Percentiles rank a stretch among this genome's conserved stretches.
Conservation (phyloP, 106 monocot genomes). For the Gastrodia elata region DNA sequence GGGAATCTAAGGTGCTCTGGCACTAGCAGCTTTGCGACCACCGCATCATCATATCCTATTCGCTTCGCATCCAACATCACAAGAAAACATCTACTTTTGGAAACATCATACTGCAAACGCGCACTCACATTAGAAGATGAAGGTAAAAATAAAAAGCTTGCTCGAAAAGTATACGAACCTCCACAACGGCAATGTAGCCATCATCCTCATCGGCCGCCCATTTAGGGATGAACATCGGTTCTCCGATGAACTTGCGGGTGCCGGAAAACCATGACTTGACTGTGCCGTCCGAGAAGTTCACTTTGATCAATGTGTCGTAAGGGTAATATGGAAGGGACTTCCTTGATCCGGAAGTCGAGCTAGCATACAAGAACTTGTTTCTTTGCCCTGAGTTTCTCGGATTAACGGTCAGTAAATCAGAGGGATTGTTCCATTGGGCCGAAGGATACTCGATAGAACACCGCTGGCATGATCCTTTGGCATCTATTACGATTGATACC, state of each 20-base stretch:
- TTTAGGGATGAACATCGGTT: slow-evolving; percentile 56
- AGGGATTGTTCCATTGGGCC: slow-evolving; percentile 26
- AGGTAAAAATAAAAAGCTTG: not conserved
- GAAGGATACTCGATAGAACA: slow-evolving; percentile 27
- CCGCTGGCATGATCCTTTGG: slow-evolving; percentile 8
- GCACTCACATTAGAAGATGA: slow-evolving; percentile 3
- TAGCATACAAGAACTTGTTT: slow-evolving; percentile 45
- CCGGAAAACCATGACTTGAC: slow-evolving; percentile 51
- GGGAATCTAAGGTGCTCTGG: slow-evolving; percentile 68
- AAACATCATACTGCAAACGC: slow-evolving; percentile 75
- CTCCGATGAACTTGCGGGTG: slow-evolving; percentile 56
- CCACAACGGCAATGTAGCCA: slow-evolving; percentile 65
- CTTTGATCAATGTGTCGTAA: slow-evolving; percentile 56
- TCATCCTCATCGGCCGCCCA: slow-evolving; percentile 42
- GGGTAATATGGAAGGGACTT: slow-evolving; percentile 63
- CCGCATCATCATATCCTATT: slow-evolving; percentile 40
- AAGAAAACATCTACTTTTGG: slow-evolving; percentile 52
- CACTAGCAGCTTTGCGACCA: slow-evolving; percentile 73
- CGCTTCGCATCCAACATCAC: slow-evolving; percentile 68
- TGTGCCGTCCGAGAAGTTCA: slow-evolving; percentile 23
- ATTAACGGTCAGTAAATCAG: slow-evolving; percentile 80
- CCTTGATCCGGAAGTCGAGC: slow-evolving; percentile 29
- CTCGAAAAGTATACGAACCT: slow-evolving; percentile 24
- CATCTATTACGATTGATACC: slow-evolving; percentile 47
- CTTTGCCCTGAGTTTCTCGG: slow-evolving; percentile 36